Conservation (phyloP, 2,329 filamentous ascomycete species). For the Cordyceps fumosorosea region DNA sequence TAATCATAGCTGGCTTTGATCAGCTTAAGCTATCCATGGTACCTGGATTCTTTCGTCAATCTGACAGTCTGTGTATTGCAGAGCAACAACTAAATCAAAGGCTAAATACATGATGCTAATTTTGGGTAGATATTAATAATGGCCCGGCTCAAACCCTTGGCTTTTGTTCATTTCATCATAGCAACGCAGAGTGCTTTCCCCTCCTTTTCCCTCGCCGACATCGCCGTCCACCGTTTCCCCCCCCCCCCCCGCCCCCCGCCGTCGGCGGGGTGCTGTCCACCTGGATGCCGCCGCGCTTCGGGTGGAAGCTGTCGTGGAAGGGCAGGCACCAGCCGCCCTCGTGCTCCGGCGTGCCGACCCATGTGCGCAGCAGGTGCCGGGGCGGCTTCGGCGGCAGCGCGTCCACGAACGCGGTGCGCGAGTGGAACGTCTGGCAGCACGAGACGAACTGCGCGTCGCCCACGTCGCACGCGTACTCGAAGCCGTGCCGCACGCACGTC, state of each 20-base stretch:
- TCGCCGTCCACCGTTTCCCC: neutral
- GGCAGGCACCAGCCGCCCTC: constrained; percentile 84
- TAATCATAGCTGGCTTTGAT: too few relatives aligned
- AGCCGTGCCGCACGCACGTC: constrained; percentile 50
- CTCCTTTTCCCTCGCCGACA: too few relatives aligned
- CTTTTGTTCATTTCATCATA: too few relatives aligned
- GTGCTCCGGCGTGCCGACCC: constrained; percentile 72
- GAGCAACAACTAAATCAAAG: too few relatives aligned
- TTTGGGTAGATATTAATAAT: too few relatives aligned
- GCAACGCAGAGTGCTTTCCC: too few relatives aligned
- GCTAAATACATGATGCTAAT: neutral
- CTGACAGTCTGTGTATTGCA: too few relatives aligned
- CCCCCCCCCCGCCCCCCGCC: constrained; percentile 30
- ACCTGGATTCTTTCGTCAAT: too few relatives aligned
- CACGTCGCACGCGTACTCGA: constrained; percentile 42
- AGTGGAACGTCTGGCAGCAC: constrained; percentile 13
- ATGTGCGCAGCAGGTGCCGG: constrained; percentile 75
- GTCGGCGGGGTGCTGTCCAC: constrained; percentile 73
- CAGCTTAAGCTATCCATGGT: too few relatives aligned
- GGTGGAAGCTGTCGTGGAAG: constrained; percentile 72
- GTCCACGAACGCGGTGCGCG: constrained; percentile 25
- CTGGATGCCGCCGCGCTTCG: constrained; percentile 85
- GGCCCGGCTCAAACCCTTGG: neutral
- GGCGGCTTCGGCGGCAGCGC: constrained; percentile 60
- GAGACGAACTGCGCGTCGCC: constrained; percentile 70